These are phyloP conservation scores for Arachnomyces sp. DNA, from an alignment of 2,329 filamentous ascomycete species.

Conservation along the genomic window DNA sequence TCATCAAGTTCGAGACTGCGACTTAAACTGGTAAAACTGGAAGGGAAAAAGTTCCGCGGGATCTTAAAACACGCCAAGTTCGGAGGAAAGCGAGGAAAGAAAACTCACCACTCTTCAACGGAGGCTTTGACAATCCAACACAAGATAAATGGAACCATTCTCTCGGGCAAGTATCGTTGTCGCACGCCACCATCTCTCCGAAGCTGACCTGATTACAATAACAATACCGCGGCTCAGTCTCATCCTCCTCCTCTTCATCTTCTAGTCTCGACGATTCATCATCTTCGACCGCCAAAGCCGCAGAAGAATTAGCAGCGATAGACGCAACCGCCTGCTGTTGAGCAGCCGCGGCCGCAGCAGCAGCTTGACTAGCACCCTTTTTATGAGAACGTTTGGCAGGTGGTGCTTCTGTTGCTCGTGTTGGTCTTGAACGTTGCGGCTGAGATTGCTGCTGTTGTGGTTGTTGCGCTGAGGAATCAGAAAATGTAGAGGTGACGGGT, in stretches of 20 bases:
- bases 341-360: constrained; percentile 13
- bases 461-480: constrained; percentile 26
- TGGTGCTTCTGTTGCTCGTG: constrained; percentile 27
- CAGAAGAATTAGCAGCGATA: constrained; percentile 20
- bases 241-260: constrained; percentile 56
- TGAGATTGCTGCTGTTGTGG: constrained; percentile 15
- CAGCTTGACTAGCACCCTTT: constrained; percentile 24
- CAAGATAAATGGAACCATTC: constrained; percentile 84
- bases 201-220: constrained; percentile 75
- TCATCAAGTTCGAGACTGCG: too few species aligned
- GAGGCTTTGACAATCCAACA: constrained; percentile 69
- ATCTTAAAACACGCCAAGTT: too few species aligned
- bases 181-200: constrained; percentile 78
- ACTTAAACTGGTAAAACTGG: too few species aligned
- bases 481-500: constrained; percentile 29
- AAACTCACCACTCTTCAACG: constrained; percentile 64
- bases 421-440: background rate
- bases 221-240: constrained; percentile 67
- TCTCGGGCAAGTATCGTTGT: constrained; percentile 62
- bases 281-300: constrained; percentile 34
- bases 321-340: constrained; percentile 9
- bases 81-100: too few species aligned
- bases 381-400: constrained; percentile 28
- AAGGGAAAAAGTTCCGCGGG: too few species aligned
- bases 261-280: constrained; percentile 37